Conservation (phyloP, 352 stramenopile genomes). For the Phytopythium mirpurense region DNA sequence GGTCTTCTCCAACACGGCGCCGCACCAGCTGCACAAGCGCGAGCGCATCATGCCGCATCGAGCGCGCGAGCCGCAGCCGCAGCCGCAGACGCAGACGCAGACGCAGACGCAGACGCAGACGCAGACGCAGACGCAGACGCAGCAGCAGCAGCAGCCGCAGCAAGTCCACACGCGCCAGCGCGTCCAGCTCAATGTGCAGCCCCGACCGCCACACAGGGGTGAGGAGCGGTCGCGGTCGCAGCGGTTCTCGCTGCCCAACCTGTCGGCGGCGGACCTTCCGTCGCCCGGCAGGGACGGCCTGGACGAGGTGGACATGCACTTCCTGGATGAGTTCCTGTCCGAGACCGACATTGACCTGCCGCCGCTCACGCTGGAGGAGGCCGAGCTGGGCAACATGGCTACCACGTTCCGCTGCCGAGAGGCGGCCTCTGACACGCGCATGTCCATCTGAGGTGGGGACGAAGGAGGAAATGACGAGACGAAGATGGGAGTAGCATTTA, state of each 20-base stretch:
- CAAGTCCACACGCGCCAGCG: not conserved
- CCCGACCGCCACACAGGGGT: not conserved
- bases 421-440: constrained; percentile 8
- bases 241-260: constrained; percentile 13
- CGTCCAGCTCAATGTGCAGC: constrained; percentile 3
- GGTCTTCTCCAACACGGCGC: constrained; percentile 6
- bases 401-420: constrained; percentile 11
- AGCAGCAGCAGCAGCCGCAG: not conserved
- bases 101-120: not conserved
- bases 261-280: not conserved
- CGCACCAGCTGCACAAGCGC: constrained; percentile 1
- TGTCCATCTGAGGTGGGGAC: constrained; percentile 15
- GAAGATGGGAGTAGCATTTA: too few relatives aligned
- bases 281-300: constrained; percentile 9
- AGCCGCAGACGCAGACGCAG: not conserved
- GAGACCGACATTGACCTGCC: constrained; percentile 21
- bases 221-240: constrained; percentile 8
- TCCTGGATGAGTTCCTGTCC: constrained; percentile 22
- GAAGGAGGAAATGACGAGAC: too few relatives aligned
- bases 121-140: not conserved
- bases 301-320: constrained; percentile 11
- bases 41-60: not conserved
- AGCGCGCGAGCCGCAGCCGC: not conserved
- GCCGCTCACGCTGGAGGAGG: constrained; percentile 8
- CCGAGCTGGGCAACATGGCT: not conserved